Evolutionary conservation across 176 grass and related monocot species (phyloP), one percentile per base, ranked within the genome.

Genomic region (Eremochloa ophiuroides): DNA sequence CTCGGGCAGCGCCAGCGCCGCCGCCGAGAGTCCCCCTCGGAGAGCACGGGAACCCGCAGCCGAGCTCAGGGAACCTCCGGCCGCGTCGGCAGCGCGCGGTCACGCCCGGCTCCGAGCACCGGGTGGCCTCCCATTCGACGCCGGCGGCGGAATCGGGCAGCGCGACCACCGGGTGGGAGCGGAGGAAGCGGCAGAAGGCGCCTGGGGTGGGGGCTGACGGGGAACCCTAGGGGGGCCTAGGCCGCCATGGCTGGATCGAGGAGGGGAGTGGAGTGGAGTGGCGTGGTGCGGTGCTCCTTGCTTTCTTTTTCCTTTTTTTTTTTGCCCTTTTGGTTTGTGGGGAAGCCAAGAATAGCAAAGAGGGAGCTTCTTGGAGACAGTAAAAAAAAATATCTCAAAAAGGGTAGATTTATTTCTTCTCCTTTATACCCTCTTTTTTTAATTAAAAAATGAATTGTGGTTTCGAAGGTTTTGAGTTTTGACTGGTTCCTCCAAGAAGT

Each of bases 231-330:
- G 33, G 33, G 35, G 27, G 29, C 13, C 80, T 71, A 86, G 79
- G 83, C 73, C 38, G 73, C 88, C 83, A 86, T 90, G 67, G 59
- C 83, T 82, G 79, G 88, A 89, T 86, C 83, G 83, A 86, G 79
- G 80, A 56, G 85, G 26, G 63, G 38, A 69, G 67, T 14, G 39
- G 69, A 28, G 77, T 35, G 75, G 81, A 20, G 76, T 66, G 62
- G 63, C 7, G 77, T 53, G 41, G 40, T 76, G 70, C n/a, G 82
- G 39, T 27, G 56, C 66, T 26, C 65, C 74, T 81, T 70, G 62
- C 60, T 37, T 0, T 12, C 2, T 48, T 35, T 69, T 4, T 10
- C 6, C 4, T 0, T 26, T 47, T 63, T 76, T 85, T 76, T n/a
- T 7, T 1, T 10, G 3, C 20, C 29, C 27, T 28, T 73, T 60